Evolutionary conservation across 2,329 filamentous ascomycete genomes (phyloP), one percentile per base, ranked within the genome.

Genomic region (Corinectria fuckeliana): DNA sequence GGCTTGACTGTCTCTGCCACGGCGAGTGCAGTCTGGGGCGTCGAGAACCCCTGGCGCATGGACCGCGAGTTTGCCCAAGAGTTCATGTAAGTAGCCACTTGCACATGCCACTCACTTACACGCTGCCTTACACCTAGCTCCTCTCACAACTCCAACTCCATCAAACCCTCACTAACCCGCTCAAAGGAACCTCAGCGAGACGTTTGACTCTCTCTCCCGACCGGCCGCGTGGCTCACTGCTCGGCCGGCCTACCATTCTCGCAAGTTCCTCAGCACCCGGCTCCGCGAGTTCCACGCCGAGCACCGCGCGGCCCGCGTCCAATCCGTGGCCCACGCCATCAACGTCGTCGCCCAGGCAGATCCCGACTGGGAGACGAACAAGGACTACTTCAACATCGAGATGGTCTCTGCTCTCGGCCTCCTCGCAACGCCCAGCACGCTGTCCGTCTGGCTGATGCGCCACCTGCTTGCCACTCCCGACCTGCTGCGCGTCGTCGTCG

Each of bases 341-440:
- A 74, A 74, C 13, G 67, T 72, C 21, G 62, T 74, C 4, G 71
- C 69, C 25, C 64, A 72, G 30, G 66, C 63, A 2, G 71, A 74
- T 32, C 60, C 64, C 1, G 14, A 70, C 47, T 74, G 72, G 72
- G 71, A 74, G 28, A 67, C 50, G 10, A 74, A 74, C 57, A 58
- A 60, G 4, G 72, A 74, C 56, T 74, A 74, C 51, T 74, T 71
- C 54, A 67, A 71, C 8, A 70, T 72, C 18, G 72, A 74, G 51
- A 71, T 74, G 62, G 70, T 74, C 32, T 69, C 72, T 30, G 72
- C 71, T 3, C 64, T 74, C 13, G 72, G 72, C 9, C 67, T 74
- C 1, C 61, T 74, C 2, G 69, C 69, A 8, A 74, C 72, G 0
- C 70, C 72, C 1, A 74, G 71, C 55, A 73, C 71, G 1, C 66